Evolutionary conservation across 75 land plant species (phyloP).

Genomic region (Chamaecyparis obtusa): DNA sequence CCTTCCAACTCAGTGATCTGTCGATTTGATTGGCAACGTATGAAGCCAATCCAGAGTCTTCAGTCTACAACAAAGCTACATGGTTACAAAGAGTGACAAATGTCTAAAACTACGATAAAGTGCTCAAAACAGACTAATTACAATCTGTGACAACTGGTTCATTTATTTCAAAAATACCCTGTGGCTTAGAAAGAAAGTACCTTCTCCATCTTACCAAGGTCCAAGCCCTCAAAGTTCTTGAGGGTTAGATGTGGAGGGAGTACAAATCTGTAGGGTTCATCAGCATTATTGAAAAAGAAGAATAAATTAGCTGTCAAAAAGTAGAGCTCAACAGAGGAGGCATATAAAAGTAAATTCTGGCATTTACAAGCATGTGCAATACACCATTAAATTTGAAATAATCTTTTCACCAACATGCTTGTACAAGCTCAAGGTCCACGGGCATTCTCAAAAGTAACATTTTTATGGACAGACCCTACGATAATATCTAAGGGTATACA

Average conservation of each 20-base stretch:
- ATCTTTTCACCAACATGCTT: not conserved
- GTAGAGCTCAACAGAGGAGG: not conserved
- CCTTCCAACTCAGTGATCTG: constrained; percentile 93
- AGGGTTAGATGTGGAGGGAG: constrained; percentile 78
- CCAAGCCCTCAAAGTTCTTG: constrained; percentile 95
- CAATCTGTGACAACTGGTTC: not conserved
- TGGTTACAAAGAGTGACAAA: not conserved
- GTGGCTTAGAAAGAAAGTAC: constrained; percentile 18
- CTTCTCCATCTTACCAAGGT: constrained; percentile 86
- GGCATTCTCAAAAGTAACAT: not conserved
- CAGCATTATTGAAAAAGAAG: not conserved
- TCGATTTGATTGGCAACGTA: constrained; percentile 93
- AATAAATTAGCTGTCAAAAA: not conserved
- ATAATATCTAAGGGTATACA: not conserved
- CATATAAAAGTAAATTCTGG: not conserved
- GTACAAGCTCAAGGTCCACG: not conserved
- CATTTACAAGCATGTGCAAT: not conserved
- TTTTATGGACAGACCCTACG: not conserved
- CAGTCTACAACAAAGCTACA: constrained; percentile 36
- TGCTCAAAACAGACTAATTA: not conserved
- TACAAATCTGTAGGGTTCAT: constrained; percentile 46
- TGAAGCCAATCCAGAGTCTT: constrained; percentile 87
- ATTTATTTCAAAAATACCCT: not conserved
- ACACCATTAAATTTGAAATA: not conserved
- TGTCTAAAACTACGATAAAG: not conserved